Evolutionary conservation across 352 stramenopile genomes (phyloP), one percentile per base, ranked within the genome.

Genomic region (Phytophthora tentaculata): DNA sequence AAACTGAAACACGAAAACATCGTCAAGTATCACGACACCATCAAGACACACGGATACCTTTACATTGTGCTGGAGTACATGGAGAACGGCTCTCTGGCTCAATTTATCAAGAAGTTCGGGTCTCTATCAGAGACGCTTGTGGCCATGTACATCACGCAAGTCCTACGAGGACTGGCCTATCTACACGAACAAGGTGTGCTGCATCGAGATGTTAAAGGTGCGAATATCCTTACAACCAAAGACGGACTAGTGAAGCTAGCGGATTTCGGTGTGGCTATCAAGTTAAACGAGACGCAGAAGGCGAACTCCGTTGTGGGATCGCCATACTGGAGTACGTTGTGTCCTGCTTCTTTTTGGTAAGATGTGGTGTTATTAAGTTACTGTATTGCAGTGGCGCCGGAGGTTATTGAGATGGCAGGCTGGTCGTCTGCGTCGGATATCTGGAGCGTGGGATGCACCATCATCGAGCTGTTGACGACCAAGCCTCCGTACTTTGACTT

Each of bases 1-100:
- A 97, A 97, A 71, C 77, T 98, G 17, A 94, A 98, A 43, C 95
- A 98, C 61, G 86, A 94, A 50, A 98, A 98, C 74, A 98, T 98
- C 45, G 95, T 98, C 67, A 97, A 97, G 79, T 98, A 98, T 76
- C 88, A 96, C 67, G 94, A 98, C 77, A 98, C 91, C 24, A 97
- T 98, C 76, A 89, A 91, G 71, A 94, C 87, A 45, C 81, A 92
- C 49, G 77, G 80, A 28, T 89, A 74, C 20, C 64, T 96, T 19
- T 92, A 95, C 66, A 96, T 96, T 63, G 86, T 96, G 44, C 74
- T 96, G 14, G 89, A 96, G 72, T 98, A 97, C 79, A 98, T 98
- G 92, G 94, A 98, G 62, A 97, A 98, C 61, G 93, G 93, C 23
- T 97, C 90, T 17, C 74, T 98, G 54, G 88, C 92, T 19, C 86